These are phyloP conservation scores for Globisporangium perplexum DNA, from an alignment of 352 stramenopile genomes.

Conservation along the genomic window DNA sequence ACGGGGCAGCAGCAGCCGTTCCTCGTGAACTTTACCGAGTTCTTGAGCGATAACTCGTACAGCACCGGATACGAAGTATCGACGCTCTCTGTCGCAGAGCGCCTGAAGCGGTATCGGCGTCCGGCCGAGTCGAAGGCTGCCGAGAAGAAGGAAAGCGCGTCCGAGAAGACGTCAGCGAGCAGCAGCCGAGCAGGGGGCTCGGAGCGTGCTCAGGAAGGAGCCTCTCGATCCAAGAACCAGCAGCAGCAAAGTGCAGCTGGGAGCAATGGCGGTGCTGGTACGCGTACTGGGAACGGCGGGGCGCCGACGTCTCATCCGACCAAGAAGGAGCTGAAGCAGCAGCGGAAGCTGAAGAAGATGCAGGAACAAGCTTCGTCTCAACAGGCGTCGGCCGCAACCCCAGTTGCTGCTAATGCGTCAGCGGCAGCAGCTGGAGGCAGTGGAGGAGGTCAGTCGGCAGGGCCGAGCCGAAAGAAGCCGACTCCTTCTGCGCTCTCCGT, in stretches of 20 bases:
- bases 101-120: constrained; percentile 46
- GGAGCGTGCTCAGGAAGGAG: constrained; percentile 7
- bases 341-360: constrained; percentile 64
- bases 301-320: constrained; percentile 19
- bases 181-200: not conserved
- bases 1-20: constrained; percentile 76
- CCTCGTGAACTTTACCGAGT: constrained; percentile 61
- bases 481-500: not conserved
- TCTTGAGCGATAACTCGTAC: constrained; percentile 75
- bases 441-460: not conserved
- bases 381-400: not conserved
- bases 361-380: constrained; percentile 27
- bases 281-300: constrained; percentile 8
- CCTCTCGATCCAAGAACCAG: constrained; percentile 17
- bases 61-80: constrained; percentile 76
- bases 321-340: constrained; percentile 71
- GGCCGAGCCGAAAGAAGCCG: constrained; percentile 11
- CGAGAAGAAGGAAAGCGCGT: constrained; percentile 1
- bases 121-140: constrained; percentile 13
- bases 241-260: constrained; percentile 1
- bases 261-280: not conserved
- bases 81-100: constrained; percentile 53
- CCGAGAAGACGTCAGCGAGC: constrained; percentile 3
- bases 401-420: constrained; percentile 2
- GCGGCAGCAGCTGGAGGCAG: not conserved